Percentiles rank a stretch among this genome's conserved stretches.
Evolutionary conservation across 2,329 filamentous ascomycete species (phyloP).

Genomic region (Aotearoamyces nothofagi): DNA sequence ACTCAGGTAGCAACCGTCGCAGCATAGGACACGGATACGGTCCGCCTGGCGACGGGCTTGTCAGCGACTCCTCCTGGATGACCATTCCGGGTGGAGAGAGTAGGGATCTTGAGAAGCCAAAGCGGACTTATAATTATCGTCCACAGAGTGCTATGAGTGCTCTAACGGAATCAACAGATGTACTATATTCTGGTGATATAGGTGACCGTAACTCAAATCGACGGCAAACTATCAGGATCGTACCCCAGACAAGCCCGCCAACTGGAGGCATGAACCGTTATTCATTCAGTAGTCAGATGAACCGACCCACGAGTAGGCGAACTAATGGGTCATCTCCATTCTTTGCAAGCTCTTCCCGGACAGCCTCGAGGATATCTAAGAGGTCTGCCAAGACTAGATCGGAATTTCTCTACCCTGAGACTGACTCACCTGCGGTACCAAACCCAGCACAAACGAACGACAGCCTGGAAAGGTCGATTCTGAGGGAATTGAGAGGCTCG

Average conservation of each 20-base stretch:
- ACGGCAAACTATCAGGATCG: slow-evolving; percentile 8
- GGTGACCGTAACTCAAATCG: not conserved
- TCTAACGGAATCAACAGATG: slow-evolving; percentile 10
- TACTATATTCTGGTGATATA: slow-evolving; percentile 3
- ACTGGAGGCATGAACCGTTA: slow-evolving; percentile 1
- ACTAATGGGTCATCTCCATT: slow-evolving; percentile 14
- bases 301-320: slow-evolving; percentile 12
- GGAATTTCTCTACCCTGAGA: slow-evolving; percentile 8
- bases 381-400: too few relatives aligned
- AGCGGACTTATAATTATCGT: slow-evolving; percentile 1
- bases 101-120: not conserved
- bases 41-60: slow-evolving; percentile 3
- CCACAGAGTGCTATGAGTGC: slow-evolving; percentile 5
- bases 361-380: too few relatives aligned
- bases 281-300: slow-evolving; percentile 5
- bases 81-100: not conserved
- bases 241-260: slow-evolving; percentile 9
- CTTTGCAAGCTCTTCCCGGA: slow-evolving; percentile 11
- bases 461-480: not conserved
- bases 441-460: not conserved
- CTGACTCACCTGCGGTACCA: slow-evolving; percentile 14
- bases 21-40: slow-evolving; percentile 14
- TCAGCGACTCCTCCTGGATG: slow-evolving; percentile 9
- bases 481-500: not conserved
- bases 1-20: slow-evolving; percentile 5